Conservation (phyloP, 495 filamentous ascomycete genomes). For the Durotheca rogersii region DNA sequence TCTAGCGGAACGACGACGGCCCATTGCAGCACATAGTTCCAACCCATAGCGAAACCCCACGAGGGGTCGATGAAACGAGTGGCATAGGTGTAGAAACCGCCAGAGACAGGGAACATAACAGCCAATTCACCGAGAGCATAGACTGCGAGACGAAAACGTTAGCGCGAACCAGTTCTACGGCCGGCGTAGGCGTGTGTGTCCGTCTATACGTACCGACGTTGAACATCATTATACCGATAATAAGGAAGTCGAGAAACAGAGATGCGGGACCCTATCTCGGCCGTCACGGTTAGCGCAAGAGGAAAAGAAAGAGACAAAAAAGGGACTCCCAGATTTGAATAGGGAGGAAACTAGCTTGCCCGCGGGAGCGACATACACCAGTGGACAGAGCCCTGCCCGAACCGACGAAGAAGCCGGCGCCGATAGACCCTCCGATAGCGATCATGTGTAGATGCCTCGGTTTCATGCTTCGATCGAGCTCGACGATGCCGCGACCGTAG, state of each 20-base stretch:
- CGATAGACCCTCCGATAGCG: constrained; percentile 71
- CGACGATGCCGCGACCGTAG: constrained; percentile 37
- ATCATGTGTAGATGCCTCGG: constrained; percentile 74
- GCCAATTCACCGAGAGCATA: constrained; percentile 75
- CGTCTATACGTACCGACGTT: constrained; percentile 42
- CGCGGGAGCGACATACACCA: constrained; percentile 36
- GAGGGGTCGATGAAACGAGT: constrained; percentile 73
- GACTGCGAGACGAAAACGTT: constrained; percentile 38
- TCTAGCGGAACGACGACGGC: constrained; percentile 57
- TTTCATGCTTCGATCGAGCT: constrained; percentile 63
- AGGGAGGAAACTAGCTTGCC: too few species aligned
- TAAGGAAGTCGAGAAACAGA: constrained; percentile 55
- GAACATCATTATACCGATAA: constrained; percentile 58
- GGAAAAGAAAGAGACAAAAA: neutral
- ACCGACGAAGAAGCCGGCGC: constrained; percentile 62
- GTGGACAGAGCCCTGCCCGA: constrained; percentile 49
- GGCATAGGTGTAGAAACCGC: constrained; percentile 64
- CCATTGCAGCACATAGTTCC: constrained; percentile 74
- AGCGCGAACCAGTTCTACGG: neutral
- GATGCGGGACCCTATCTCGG: constrained; percentile 46
- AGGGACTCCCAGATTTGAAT: neutral
- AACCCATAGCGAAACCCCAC: constrained; percentile 87
- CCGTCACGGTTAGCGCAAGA: constrained; percentile 1
- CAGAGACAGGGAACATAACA: constrained; percentile 67
- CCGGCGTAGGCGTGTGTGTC: neutral